phyloP scores from a whole-genome alignment of 768 basidiomycete genomes.

The Auricularia auricula-judae region DNA sequence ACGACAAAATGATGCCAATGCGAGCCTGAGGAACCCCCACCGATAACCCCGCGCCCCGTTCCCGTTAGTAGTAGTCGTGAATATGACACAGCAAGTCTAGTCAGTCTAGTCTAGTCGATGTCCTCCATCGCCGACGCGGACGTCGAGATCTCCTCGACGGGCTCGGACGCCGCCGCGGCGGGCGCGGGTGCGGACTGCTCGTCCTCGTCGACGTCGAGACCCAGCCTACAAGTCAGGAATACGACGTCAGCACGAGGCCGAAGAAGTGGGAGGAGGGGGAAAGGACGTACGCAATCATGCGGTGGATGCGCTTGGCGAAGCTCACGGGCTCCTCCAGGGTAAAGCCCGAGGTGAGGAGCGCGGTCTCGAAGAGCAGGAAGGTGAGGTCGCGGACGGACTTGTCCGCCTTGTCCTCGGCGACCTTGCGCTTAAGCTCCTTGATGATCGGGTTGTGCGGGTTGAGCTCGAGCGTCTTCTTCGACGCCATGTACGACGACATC shows the following conservation, averaged over 20 bases:
- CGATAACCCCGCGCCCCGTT: no score
- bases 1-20: not conserved
- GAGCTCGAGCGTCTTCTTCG: constrained; percentile 95
- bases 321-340: constrained; percentile 90
- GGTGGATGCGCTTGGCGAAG: constrained; percentile 92
- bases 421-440: constrained; percentile 92
- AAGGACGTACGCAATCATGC: constrained; percentile 73
- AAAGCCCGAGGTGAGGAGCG: constrained; percentile 91
- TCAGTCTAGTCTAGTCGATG: constrained; percentile 52
- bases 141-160: constrained; percentile 36
- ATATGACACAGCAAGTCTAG: no score
- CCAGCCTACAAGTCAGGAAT: constrained; percentile 33
- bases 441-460: constrained; percentile 88
- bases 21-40: not conserved
- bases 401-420: constrained; percentile 95
- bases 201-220: constrained; percentile 82
- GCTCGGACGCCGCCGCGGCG: constrained; percentile 31
- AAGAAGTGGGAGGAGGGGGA: not conserved
- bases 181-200: constrained; percentile 38
- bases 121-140: constrained; percentile 92
- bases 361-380: constrained; percentile 92
- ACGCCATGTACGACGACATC: constrained; percentile 99
- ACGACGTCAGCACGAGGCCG: constrained; percentile 7
- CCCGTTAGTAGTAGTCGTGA: no score
- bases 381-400: constrained; percentile 97